phyloP scores from a whole-genome alignment of 208 protist genomes.

The Trypanosoma cruzi region DNA sequence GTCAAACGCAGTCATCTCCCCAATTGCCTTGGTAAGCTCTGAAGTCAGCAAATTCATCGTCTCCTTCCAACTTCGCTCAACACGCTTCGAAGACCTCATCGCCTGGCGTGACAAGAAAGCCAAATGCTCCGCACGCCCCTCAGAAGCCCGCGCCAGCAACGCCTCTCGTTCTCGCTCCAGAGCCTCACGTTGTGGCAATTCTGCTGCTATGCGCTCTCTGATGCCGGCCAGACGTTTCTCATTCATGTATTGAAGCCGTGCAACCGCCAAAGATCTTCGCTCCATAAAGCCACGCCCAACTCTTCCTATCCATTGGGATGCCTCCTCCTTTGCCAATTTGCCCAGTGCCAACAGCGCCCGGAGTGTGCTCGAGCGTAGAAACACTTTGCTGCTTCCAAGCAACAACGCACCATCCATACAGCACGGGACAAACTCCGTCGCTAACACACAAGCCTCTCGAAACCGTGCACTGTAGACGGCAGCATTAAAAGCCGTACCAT shows the following conservation, averaged over 20 bases:
- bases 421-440: conserved; percentile 6
- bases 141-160: neutral
- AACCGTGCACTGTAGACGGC: conserved; percentile 16
- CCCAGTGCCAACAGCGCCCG: conserved; percentile 4
- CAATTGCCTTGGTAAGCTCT: conserved; percentile 8
- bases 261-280: neutral
- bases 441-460: conserved; percentile 12
- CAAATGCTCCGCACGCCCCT: conserved; percentile 16
- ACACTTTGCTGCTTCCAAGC: conserved; percentile 23
- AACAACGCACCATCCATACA: conserved; percentile 12
- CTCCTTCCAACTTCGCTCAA: conserved; percentile 5
- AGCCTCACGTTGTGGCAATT: conserved; percentile 12
- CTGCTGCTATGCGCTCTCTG: conserved; percentile 14
- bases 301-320: neutral
- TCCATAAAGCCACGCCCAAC: conserved; percentile 11
- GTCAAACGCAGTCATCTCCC: conserved; percentile 11
- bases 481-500: neutral
- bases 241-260: neutral
- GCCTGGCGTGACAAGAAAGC: conserved; percentile 17
- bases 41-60: conserved; percentile 8
- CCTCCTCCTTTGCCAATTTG: neutral
- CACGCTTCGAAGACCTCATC: conserved; percentile 6
- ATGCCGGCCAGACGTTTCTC: conserved; percentile 8
- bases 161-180: conserved; percentile 16
- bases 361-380: conserved; percentile 11